Conservation (phyloP, 2,329 filamentous ascomycete genomes). For the Periconia macrospinosa region DNA sequence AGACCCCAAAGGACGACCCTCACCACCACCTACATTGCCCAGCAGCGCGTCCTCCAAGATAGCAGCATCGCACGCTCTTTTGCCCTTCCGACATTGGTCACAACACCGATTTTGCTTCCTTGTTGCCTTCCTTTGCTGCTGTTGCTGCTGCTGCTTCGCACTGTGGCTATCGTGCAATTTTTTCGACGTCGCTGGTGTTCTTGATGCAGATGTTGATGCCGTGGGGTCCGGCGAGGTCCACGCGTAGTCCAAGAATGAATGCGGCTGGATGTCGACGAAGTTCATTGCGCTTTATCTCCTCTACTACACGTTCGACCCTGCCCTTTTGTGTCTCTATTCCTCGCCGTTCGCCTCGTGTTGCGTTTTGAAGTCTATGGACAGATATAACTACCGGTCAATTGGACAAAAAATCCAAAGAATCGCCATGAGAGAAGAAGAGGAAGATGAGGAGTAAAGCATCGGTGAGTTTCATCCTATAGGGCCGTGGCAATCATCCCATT, state of each 20-base stretch:
- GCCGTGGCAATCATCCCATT: no score
- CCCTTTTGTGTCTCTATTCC: no score
- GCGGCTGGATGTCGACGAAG: conserved; percentile 40
- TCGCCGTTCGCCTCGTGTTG: no score
- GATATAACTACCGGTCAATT: no score
- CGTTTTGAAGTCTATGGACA: no score
- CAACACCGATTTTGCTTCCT: conserved; percentile 50
- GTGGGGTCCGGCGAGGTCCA: conserved; percentile 30
- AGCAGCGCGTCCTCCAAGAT: conserved; percentile 39
- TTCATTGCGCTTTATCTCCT: conserved; percentile 30
- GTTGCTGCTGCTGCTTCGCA: background rate
- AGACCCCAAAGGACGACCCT: background rate
- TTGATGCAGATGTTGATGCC: no score
- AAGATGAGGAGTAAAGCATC: no score
- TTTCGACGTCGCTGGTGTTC: conserved; percentile 20
- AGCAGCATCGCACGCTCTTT: conserved; percentile 49
- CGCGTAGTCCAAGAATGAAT: conserved; percentile 41
- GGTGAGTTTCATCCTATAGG: no score
- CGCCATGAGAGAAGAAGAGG: no score
- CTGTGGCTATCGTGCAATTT: background rate
- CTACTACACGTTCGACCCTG: background rate
- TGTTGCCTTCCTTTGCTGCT: conserved; percentile 25
- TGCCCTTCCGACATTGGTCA: conserved; percentile 51
- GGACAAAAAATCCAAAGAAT: no score
- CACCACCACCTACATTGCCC: background rate